Conservation (phyloP, 768 basidiomycete genomes). For the Butyriboletus loyo region DNA sequence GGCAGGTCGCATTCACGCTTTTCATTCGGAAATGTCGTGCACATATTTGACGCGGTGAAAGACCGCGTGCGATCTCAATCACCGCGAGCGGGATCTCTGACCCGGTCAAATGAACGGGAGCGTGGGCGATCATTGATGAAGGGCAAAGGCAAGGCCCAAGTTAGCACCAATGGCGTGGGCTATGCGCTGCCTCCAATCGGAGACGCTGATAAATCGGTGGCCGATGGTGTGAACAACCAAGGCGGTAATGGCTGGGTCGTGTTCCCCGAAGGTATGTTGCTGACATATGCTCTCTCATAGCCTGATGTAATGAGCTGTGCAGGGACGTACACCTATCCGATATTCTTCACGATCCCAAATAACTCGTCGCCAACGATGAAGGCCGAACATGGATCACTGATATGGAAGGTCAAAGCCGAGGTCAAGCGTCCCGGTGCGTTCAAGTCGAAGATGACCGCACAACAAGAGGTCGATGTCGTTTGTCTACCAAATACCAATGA, state of each 20-base stretch:
- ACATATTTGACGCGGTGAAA: constrained; percentile 43
- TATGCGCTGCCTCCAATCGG: constrained; percentile 24
- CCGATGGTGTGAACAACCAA: constrained; percentile 26
- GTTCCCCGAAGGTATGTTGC: constrained; percentile 70
- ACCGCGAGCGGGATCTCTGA: constrained; percentile 21
- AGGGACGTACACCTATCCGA: constrained; percentile 94
- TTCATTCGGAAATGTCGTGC: constrained; percentile 51
- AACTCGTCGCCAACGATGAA: constrained; percentile 74
- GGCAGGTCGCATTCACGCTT: constrained; percentile 46
- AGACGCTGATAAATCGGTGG: constrained; percentile 29
- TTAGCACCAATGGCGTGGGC: neutral
- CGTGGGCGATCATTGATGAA: constrained; percentile 31
- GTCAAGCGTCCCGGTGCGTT: constrained; percentile 83
- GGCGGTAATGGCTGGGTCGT: constrained; percentile 71
- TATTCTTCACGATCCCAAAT: constrained; percentile 83
- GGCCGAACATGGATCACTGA: constrained; percentile 72
- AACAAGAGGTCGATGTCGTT: constrained; percentile 72
- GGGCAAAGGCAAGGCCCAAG: constrained; percentile 29
- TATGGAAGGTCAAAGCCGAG: constrained; percentile 76
- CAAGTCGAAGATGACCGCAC: constrained; percentile 63
- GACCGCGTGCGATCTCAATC: constrained; percentile 49
- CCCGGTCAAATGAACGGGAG: constrained; percentile 4
- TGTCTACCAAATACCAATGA: constrained; percentile 52
- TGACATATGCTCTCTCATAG: constrained; percentile 12
- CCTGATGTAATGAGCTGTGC: constrained; percentile 46